These are phyloP conservation scores for Sporothrix variecibatus DNA, from an alignment of 2,329 filamentous ascomycete genomes.

Conservation along the genomic window DNA sequence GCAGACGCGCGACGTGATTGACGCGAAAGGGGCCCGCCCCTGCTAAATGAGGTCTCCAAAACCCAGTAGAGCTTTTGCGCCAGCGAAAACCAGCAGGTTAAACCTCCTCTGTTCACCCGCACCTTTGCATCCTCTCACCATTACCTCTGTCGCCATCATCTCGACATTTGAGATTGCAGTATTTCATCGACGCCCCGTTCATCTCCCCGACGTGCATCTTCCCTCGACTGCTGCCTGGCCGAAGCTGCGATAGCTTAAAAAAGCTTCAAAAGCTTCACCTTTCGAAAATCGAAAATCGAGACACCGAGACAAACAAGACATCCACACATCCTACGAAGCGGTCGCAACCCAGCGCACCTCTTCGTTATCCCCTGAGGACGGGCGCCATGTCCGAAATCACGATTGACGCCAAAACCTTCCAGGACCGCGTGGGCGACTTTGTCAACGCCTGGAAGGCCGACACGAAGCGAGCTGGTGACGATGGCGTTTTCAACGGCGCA, in stretches of 20 bases:
- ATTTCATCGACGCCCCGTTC: background rate
- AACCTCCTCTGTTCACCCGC: background rate
- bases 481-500: conserved; percentile 81
- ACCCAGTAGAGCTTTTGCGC: conserved; percentile 20
- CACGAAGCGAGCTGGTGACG: conserved; percentile 78
- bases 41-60: conserved; percentile 17
- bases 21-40: conserved; percentile 30
- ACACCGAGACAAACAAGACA: background rate
- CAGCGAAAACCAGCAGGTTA: conserved; percentile 15
- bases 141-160: background rate
- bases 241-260: background rate
- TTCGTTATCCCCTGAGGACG: conserved; percentile 30
- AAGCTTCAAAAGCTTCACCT: background rate
- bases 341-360: background rate
- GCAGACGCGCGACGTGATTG: conserved; percentile 30
- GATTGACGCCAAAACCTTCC: conserved; percentile 92
- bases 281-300: background rate
- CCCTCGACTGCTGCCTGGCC: conserved; percentile 7
- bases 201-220: background rate
- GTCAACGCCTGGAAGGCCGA: conserved; percentile 94
- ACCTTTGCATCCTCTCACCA: conserved; percentile 5
- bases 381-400: conserved; percentile 75
- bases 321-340: no score
- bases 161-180: background rate
- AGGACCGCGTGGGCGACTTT: conserved; percentile 86